These are phyloP conservation scores for Paramyrothecium sp. DNA, from an alignment of 2,329 filamentous ascomycete genomes.

Conservation along the genomic window DNA sequence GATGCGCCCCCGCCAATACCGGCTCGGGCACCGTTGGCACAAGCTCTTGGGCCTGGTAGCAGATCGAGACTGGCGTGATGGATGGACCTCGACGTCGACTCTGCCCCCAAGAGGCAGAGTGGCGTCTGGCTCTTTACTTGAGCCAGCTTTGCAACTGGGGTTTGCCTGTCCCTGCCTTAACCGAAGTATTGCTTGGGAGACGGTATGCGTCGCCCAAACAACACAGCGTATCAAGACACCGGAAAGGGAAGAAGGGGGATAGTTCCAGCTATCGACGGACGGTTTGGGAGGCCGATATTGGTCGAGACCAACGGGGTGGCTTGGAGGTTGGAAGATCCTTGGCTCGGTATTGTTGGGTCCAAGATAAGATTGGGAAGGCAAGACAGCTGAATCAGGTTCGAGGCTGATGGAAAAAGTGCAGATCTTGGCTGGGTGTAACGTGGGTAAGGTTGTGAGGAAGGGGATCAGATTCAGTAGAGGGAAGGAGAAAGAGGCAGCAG, in stretches of 20 bases:
- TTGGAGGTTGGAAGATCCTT: neutral
- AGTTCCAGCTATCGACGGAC: neutral
- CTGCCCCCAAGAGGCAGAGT: constrained; percentile 40
- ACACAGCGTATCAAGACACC: neutral
- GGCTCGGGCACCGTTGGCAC: constrained; percentile 23
- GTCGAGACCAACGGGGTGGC: neutral
- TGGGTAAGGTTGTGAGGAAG: too few species aligned
- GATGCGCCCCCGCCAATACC: constrained; percentile 21
- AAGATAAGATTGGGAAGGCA: too few species aligned
- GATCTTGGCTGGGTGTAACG: neutral
- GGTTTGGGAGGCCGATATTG: neutral
- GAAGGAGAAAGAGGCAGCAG: neutral
- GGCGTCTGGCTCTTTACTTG: constrained; percentile 39
- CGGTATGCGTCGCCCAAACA: constrained; percentile 14
- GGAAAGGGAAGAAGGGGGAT: neutral
- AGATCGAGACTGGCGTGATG: constrained; percentile 23
- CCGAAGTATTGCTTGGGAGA: constrained; percentile 10
- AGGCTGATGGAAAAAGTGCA: neutral
- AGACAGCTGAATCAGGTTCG: neutral
- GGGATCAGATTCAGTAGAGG: neutral
- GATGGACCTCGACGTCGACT: constrained; percentile 29
- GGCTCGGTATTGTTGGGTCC: neutral
- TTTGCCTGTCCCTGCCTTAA: neutral
- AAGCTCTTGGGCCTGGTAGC: constrained; percentile 23
- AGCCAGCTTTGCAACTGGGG: constrained; percentile 35